Conservation (phyloP, 148 eudicot genomes). For the Amaranthus hypochondriacus region DNA sequence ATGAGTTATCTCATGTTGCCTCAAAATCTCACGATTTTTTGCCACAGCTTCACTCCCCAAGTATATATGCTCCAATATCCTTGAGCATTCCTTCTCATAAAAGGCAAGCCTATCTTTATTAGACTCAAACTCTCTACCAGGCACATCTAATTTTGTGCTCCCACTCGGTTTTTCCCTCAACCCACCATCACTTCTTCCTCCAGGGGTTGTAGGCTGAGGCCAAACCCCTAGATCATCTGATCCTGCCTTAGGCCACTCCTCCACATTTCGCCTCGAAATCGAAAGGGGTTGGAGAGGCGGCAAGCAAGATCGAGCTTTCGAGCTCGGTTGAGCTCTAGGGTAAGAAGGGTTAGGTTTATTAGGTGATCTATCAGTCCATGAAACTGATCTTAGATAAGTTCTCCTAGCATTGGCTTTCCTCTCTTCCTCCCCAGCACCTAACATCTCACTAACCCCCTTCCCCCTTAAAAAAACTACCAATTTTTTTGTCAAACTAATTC, state of each 20-base stretch:
- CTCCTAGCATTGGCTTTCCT: constrained; percentile 33
- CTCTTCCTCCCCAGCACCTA: constrained; percentile 42
- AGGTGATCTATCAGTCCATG: constrained; percentile 70
- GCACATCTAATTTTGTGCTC: constrained; percentile 19
- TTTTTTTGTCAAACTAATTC: constrained; percentile 13
- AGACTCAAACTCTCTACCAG: constrained; percentile 49
- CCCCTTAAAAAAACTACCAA: neutral
- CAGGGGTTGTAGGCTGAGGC: constrained; percentile 77
- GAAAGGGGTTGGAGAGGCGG: constrained; percentile 83
- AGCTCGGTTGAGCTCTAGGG: constrained; percentile 42
- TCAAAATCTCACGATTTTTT: constrained; percentile 59
- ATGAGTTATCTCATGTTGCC: constrained; percentile 72
- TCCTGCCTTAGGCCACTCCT: constrained; percentile 95
- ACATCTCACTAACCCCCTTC: constrained; percentile 36
- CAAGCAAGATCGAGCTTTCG: constrained; percentile 59
- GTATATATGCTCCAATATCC: constrained; percentile 74
- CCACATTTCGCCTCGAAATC: constrained; percentile 46
- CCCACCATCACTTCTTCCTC: constrained; percentile 42
- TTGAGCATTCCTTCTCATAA: constrained; percentile 84
- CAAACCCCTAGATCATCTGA: constrained; percentile 93
- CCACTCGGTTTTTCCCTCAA: constrained; percentile 25
- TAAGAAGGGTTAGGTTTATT: constrained; percentile 37
- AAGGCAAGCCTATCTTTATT: constrained; percentile 76
- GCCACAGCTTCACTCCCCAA: constrained; percentile 89
- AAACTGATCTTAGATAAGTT: constrained; percentile 56